A percentile compares a stretch with the other conserved stretches of the same genome.
Conservation (phyloP, 1,139 yeast species). For the Kodamaea ohmeri region DNA sequence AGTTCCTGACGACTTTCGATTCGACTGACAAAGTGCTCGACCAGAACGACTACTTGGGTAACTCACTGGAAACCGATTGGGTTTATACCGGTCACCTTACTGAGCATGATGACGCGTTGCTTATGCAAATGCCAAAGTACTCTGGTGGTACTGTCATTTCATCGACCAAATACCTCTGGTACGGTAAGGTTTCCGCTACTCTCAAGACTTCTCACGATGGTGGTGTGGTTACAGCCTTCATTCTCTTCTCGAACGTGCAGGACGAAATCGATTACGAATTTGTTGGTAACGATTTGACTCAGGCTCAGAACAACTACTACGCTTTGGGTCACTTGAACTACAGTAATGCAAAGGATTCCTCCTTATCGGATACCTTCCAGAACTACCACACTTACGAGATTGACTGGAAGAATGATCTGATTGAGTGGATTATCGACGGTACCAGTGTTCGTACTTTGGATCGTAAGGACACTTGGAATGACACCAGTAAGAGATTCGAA, state of each 20-base stretch:
- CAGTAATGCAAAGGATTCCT: constrained; percentile 51
- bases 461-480: constrained; percentile 66
- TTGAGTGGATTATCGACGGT: constrained; percentile 78
- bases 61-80: constrained; percentile 68
- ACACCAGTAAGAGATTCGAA: constrained; percentile 53
- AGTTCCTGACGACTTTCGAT: constrained; percentile 36
- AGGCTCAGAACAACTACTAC: constrained; percentile 76
- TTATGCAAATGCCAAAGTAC: constrained; percentile 74
- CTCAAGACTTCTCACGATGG: constrained; percentile 69
- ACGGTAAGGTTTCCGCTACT: constrained; percentile 71
- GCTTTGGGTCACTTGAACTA: constrained; percentile 71
- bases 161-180: constrained; percentile 80
- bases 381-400: constrained; percentile 75
- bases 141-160: constrained; percentile 82
- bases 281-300: constrained; percentile 67
- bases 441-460: constrained; percentile 62
- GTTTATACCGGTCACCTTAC: constrained; percentile 68
- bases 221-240: constrained; percentile 87
- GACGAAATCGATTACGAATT: constrained; percentile 91
- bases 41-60: constrained; percentile 60
- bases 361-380: constrained; percentile 54
- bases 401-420: constrained; percentile 77
- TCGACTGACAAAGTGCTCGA: constrained; percentile 29
- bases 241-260: constrained; percentile 77
- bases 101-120: constrained; percentile 51